Conservation (phyloP, 371 early-diverging fungal genomes). For the Lichtheimia ramosa region DNA sequence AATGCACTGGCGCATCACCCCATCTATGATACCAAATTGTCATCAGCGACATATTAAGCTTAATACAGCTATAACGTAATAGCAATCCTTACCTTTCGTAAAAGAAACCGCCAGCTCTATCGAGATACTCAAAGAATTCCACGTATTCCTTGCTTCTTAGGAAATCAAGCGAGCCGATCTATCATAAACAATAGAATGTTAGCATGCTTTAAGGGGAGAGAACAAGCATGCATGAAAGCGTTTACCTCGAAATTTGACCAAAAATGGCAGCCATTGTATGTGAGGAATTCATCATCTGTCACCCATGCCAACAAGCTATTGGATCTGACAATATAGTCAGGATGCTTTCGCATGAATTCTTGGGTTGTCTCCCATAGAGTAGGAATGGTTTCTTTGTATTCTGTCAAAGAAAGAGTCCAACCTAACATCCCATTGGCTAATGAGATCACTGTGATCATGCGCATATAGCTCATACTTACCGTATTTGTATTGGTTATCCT, state of each 20-base stretch:
- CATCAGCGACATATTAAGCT: conserved; percentile 30
- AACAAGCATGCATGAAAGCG: too few species aligned
- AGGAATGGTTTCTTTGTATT: conserved; percentile 81
- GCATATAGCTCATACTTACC: conserved; percentile 37
- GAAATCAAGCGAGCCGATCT: conserved; percentile 83
- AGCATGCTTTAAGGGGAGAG: too few species aligned
- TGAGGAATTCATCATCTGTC: conserved; percentile 26
- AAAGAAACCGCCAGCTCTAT: conserved; percentile 85
- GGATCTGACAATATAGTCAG: conserved; percentile 25
- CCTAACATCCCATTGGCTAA: conserved; percentile 52
- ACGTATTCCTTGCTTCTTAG: conserved; percentile 72
- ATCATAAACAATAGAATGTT: background rate
- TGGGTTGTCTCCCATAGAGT: conserved; percentile 77
- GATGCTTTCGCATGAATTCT: conserved; percentile 52
- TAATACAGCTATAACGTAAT: conserved; percentile 34
- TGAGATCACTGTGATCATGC: conserved; percentile 61
- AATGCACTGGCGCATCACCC: conserved; percentile 61
- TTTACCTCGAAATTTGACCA: conserved; percentile 67
- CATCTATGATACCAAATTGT: conserved; percentile 18
- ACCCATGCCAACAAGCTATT: conserved; percentile 30
- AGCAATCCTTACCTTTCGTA: conserved; percentile 79
- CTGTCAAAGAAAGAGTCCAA: conserved; percentile 82
- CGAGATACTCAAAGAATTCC: conserved; percentile 81
- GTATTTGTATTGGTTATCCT: conserved; percentile 79
- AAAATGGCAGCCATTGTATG: conserved; percentile 74